A percentile compares a stretch with the other conserved stretches of the same genome.
These are phyloP conservation scores for Pseudogymnoascus sp. DNA, from an alignment of 2,329 filamentous ascomycete species.

Conservation along the genomic window DNA sequence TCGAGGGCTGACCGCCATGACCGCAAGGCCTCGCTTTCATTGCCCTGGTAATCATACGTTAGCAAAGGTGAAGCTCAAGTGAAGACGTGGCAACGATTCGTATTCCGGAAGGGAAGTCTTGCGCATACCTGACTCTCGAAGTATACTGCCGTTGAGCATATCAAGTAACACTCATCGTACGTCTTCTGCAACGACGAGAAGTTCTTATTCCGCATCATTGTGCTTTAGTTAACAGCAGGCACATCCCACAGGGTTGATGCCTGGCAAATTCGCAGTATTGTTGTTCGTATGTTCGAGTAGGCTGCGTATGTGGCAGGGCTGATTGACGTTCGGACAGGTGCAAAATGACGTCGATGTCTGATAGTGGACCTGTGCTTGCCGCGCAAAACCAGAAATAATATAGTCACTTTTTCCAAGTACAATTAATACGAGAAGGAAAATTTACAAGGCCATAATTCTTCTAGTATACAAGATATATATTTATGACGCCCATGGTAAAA, in stretches of 20 bases:
- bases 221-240: conserved; percentile 12
- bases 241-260: conserved; percentile 4
- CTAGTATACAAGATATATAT: neutral
- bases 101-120: neutral
- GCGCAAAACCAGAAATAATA: conserved; percentile 5
- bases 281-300: conserved; percentile 5
- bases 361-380: conserved; percentile 6
- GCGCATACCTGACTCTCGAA: conserved; percentile 77
- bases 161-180: conserved; percentile 93
- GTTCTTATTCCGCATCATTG: conserved; percentile 47
- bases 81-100: neutral
- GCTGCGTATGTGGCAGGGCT: neutral
- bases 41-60: conserved; percentile 52
- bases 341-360: conserved; percentile 6
- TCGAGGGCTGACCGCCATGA: conserved; percentile 87
- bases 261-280: neutral
- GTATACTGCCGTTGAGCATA: conserved; percentile 91
- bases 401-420: neutral
- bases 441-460: neutral
- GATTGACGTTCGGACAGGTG: conserved; percentile 5
- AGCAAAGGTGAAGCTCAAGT: neutral
- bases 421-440: neutral
- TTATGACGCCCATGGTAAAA: conserved; percentile 1
- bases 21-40: conserved; percentile 81
- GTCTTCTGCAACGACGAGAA: conserved; percentile 85